Evolutionary conservation across 306 rosid species (phyloP).

Genomic region (Amphicarpaea edgeworthii): DNA sequence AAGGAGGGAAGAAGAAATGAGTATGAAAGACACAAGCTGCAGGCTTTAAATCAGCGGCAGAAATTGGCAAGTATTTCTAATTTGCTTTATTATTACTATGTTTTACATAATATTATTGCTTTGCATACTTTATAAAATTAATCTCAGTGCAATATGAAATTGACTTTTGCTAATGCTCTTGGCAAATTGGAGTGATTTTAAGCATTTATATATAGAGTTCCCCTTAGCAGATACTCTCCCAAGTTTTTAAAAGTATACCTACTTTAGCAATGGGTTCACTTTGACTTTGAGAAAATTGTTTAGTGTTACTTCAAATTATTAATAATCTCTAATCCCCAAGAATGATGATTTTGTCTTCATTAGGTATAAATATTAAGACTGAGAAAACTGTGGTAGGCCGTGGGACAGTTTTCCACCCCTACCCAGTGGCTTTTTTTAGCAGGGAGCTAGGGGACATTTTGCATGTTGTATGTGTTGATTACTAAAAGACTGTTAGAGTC

Average conservation of each 20-base stretch:
- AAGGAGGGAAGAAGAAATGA: slow-evolving; percentile 99
- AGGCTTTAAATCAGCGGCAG: slow-evolving; percentile 98
- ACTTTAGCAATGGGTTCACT: slow-evolving; percentile 2
- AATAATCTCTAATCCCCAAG: neutral
- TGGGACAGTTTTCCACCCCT: neutral
- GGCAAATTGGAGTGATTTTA: slow-evolving; percentile 26
- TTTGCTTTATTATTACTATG: slow-evolving; percentile 29
- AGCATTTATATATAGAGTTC: slow-evolving; percentile 6
- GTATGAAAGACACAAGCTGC: slow-evolving; percentile 98
- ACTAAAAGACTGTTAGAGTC: neutral
- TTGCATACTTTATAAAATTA: slow-evolving; percentile 28
- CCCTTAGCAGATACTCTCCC: slow-evolving; percentile 4
- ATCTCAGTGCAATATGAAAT: slow-evolving; percentile 16
- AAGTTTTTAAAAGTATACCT: slow-evolving; percentile 16
- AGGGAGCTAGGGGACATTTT: neutral
- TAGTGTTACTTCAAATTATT: neutral
- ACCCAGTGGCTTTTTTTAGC: neutral
- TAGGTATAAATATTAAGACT: slow-evolving; percentile 1
- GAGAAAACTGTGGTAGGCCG: neutral
- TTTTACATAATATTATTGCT: slow-evolving; percentile 37
- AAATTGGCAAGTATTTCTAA: slow-evolving; percentile 75
- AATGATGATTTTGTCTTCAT: neutral
- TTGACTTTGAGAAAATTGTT: slow-evolving; percentile 14
- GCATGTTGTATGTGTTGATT: slow-evolving; percentile 2
- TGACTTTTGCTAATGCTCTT: slow-evolving; percentile 31